These are phyloP conservation scores for Achlya hypogyna DNA, from an alignment of 352 stramenopile genomes.

Conservation along the genomic window DNA sequence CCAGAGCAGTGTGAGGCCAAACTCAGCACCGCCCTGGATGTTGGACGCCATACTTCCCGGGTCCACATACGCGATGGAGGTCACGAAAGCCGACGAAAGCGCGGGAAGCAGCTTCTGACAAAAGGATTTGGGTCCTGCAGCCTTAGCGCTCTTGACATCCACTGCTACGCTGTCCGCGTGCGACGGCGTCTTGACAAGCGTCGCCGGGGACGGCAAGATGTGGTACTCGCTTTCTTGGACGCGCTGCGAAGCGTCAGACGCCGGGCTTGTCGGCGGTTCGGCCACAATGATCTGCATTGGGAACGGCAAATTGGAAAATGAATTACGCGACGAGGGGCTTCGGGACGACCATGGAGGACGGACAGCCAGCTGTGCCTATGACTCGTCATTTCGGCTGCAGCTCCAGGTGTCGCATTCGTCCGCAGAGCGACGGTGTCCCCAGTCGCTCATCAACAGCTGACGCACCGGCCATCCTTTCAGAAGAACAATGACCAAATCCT, in stretches of 20 bases:
- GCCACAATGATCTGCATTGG: background rate
- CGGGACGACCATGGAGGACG: background rate
- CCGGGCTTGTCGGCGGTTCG: background rate
- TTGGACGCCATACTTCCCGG: background rate
- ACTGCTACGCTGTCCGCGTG: background rate
- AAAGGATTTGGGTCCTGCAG: background rate
- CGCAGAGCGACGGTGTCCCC: too few species aligned
- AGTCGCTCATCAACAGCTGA: too few species aligned
- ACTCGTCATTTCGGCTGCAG: too few species aligned
- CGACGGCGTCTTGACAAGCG: background rate
- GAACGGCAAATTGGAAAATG: background rate
- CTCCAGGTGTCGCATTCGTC: too few species aligned
- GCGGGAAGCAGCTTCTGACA: background rate
- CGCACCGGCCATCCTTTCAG: too few species aligned
- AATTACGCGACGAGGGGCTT: background rate
- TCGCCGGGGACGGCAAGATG: background rate
- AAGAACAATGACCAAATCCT: too few species aligned
- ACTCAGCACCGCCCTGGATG: background rate
- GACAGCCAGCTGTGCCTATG: too few species aligned
- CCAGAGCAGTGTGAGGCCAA: conserved; percentile 9
- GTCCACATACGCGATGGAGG: background rate
- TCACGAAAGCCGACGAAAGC: background rate
- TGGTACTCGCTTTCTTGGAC: background rate
- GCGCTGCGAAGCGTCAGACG: background rate
- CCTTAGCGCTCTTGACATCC: background rate